Conservation (phyloP, 148 eudicot species). For the Chenopodium formosanum region DNA sequence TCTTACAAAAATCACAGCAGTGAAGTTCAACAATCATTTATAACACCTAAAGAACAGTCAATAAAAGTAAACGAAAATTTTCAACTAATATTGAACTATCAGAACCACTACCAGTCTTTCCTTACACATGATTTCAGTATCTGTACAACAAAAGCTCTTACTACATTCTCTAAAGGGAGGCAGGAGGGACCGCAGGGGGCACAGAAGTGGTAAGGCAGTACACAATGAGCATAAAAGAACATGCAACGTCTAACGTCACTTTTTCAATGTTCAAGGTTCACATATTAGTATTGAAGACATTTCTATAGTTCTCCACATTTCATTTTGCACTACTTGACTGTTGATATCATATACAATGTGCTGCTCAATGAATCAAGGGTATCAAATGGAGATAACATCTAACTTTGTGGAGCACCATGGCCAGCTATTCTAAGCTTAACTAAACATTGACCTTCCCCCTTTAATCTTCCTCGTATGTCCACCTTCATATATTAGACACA, state of each 20-base stretch:
- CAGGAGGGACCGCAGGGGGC: neutral
- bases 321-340: neutral
- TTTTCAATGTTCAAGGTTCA: neutral
- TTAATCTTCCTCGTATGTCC: neutral
- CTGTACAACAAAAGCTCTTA: neutral
- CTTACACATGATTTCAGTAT: neutral
- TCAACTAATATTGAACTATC: neutral
- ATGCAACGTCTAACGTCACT: neutral
- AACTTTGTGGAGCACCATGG: neutral
- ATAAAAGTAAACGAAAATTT: neutral
- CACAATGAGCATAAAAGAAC: neutral
- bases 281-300: neutral
- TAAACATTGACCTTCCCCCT: neutral
- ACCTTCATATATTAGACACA: neutral
- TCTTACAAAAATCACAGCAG: neutral
- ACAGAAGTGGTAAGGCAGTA: neutral
- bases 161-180: neutral
- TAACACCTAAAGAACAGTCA: neutral
- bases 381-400: no score
- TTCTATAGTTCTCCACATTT: neutral
- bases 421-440: neutral
- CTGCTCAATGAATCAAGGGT: no score
- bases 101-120: neutral
- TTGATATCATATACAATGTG: no score
- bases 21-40: neutral